Base-by-base conservation (phyloP, 192 early-diverging fungal genomes). In the Coemansia sp. region DNA sequence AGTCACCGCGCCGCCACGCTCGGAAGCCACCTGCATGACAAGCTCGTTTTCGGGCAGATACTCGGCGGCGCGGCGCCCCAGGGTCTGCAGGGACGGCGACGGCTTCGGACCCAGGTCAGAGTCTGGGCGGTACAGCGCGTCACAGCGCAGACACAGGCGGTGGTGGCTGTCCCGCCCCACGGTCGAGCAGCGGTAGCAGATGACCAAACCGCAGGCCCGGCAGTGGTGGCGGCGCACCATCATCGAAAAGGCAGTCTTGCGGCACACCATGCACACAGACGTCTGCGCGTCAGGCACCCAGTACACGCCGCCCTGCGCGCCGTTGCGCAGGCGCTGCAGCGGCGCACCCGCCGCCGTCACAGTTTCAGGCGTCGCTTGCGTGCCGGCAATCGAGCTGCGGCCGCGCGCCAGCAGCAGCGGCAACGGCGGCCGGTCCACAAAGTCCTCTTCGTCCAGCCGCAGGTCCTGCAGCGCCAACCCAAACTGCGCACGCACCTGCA, bases 171-270 rank as follows among this genome's bases (percentile, higher is more conserved):
- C 23, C 12, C 49, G 31, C 32, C 23, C 63, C 25, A 73, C 61
- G 0, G 49, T 27, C 35, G 80, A 81, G 58, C 80, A 81, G 21
- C 80, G 60, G 54, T 81, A 81, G 58, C 80, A 81, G 30, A 81
- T 81, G 10, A 81, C 67, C 47, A 76, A 61, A 2, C 80, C 80
- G 43, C 80, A 81, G 2, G 48, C 50, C 16, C 80, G 73, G 42
- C 80, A 81, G 40, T 81, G 80, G 38, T 81, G 80, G 47, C 74
- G 63, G 6, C 80, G 73, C 8, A 81, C 73, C 69, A 81, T 72
- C 73, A 81, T 73, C 18, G 80, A 77, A 29, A 81, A 81, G 5
- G 69, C 73, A 1, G 80, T 81, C 43, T 46, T 65, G 1, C 42
- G 80, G 33, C 80, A 81, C 25, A 81, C 80, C 80, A 81, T 81